Evolutionary conservation across 371 early-diverging fungal genomes (phyloP), one percentile per base, ranked within the genome.

Genomic region (Syncephalastrum racemosum): DNA sequence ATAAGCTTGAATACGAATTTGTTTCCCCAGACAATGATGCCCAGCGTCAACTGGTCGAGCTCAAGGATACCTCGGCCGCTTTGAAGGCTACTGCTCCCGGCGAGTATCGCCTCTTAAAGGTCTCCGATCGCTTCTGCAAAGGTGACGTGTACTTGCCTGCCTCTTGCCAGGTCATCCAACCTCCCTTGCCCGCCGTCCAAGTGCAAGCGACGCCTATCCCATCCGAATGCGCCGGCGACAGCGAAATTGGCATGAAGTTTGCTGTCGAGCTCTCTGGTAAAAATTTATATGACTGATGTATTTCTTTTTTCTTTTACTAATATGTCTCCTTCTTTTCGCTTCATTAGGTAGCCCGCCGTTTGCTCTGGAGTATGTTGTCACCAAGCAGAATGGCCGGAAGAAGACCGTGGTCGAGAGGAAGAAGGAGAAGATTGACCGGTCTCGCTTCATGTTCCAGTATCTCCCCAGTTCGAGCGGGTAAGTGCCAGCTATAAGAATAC

Each of bases 191-290:
- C 24, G 23, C 64, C 3, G 62, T 74, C 27, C 53, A 67, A 15
- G 31, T 80, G 3, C 55, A 63, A 23, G 52, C 70, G 18, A 69
- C 62, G 1, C 66, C 80, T 31, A 77, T 80, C 65, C 65, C 75
- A 8, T 80, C 80, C 4, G 72, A 74, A 51, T 80, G 80, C 50
- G 67, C 67, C 14, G 69, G 66, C 4, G 77, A 70, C 36, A 75
- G 57, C 39, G 77, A 76, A 46, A 53, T 77, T 27, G 80, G 80
- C 19, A 80, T 76, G 80, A 68, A 64, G 18, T 76, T 80, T 49
- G 60, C 67, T 18, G 64, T 66, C 4, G 75, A 76, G 52, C 63
- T 80, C 19, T 58, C 54, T 18, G 79, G 64, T 64, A 58, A 49
- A 49, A 40, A 0, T 10, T 12, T 43, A 10, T 23, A 36, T 10